These are phyloP conservation scores for Tolypocladium tundrense DNA, from an alignment of 2,329 filamentous ascomycete species.

Conservation along the genomic window DNA sequence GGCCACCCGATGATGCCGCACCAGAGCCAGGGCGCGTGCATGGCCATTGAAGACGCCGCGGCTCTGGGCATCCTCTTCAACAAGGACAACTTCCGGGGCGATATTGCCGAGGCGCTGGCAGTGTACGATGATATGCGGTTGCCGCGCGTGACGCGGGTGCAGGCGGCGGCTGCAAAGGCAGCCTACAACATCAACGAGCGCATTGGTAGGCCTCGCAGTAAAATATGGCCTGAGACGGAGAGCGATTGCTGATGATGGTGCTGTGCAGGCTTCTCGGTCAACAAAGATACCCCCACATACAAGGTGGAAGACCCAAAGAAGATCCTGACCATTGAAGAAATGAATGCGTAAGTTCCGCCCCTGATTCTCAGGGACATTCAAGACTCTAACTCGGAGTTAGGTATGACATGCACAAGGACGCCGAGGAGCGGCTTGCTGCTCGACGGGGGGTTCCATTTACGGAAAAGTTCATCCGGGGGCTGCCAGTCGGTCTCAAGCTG, in stretches of 20 bases:
- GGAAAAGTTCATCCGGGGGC: conserved; percentile 28
- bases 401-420: conserved; percentile 49
- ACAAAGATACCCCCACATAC: conserved; percentile 45
- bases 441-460: conserved; percentile 21
- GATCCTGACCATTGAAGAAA: conserved; percentile 58
- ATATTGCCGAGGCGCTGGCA: conserved; percentile 34
- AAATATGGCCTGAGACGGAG: neutral
- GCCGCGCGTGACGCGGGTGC: conserved; percentile 44
- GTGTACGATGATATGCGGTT: conserved; percentile 43
- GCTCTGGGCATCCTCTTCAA: conserved; percentile 52
- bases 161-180: conserved; percentile 46
- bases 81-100: conserved; percentile 31
- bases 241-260: neutral
- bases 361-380: fast-evolving
- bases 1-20: conserved; percentile 59
- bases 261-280: conserved; percentile 46
- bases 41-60: conserved; percentile 55
- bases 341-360: conserved; percentile 44
- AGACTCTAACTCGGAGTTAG: conserved; percentile 13
- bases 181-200: conserved; percentile 53
- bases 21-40: conserved; percentile 55
- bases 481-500: conserved; percentile 36
- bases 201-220: conserved; percentile 31
- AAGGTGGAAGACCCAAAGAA: conserved; percentile 51
- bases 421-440: conserved; percentile 36